A percentile compares a stretch with the other conserved stretches of the same genome.
These are phyloP conservation scores for Backusella psychrophila DNA, from an alignment of 192 early-diverging fungal species.

Conservation along the genomic window DNA sequence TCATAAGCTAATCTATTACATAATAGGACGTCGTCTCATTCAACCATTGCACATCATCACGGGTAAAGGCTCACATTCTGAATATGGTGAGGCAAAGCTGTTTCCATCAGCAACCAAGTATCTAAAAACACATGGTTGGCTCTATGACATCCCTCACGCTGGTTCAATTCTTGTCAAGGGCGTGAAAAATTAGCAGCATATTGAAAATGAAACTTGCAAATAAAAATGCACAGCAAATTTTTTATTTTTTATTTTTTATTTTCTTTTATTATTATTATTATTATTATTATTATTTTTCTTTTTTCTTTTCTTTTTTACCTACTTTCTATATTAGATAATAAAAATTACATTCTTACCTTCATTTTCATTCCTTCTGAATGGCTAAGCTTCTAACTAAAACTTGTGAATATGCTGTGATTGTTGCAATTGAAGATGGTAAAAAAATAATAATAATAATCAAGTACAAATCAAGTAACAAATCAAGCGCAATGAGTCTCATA, in stretches of 20 bases:
- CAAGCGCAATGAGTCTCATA: no score
- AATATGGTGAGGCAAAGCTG: conserved; percentile 51
- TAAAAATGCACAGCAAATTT: background rate
- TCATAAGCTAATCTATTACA: background rate
- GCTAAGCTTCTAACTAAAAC: conserved; percentile 25
- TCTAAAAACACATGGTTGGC: conserved; percentile 56
- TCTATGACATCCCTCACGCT: conserved; percentile 41
- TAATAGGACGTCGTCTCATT: conserved; percentile 14
- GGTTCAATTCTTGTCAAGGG: conserved; percentile 59
- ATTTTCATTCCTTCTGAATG: conserved; percentile 11
- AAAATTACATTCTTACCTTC: background rate
- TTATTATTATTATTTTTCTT: background rate
- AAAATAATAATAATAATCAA: background rate
- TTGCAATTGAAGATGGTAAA: conserved; percentile 34
- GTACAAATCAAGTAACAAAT: background rate
- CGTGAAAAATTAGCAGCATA: background rate
- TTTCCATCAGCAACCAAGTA: conserved; percentile 48
- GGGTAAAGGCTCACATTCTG: conserved; percentile 65
- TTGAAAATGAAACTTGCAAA: background rate
- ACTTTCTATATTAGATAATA: background rate
- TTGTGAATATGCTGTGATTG: conserved; percentile 29
- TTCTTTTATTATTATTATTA: no score
- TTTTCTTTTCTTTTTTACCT: background rate
- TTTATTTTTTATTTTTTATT: no score
- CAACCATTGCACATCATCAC: conserved; percentile 64